A percentile compares a stretch with the other conserved stretches of the same genome.
Conservation (phyloP, 768 basidiomycete species). For the Rhizopogon vesiculosus region DNA sequence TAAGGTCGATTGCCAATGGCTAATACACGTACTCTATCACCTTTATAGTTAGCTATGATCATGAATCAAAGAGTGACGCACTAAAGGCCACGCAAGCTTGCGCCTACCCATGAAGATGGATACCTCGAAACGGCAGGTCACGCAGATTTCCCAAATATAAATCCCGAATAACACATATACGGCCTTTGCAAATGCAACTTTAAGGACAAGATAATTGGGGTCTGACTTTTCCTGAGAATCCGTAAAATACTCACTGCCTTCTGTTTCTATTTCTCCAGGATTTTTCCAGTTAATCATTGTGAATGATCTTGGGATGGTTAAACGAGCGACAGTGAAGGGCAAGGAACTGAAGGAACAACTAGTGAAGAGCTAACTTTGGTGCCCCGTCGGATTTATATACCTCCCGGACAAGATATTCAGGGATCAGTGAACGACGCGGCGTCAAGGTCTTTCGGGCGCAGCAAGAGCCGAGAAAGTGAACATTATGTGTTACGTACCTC, state of each 20-base stretch:
- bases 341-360: not conserved
- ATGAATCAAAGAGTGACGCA: conserved; percentile 28
- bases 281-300: conserved; percentile 23
- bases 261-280: conserved; percentile 11
- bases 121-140: conserved; percentile 64
- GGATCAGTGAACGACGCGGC: not conserved
- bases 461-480: not conserved
- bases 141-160: conserved; percentile 63
- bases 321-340: conserved; percentile 6
- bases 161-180: conserved; percentile 62
- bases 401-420: not conserved
- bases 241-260: conserved; percentile 17
- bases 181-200: conserved; percentile 56
- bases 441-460: not conserved
- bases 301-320: conserved; percentile 3
- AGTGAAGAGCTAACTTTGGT: not conserved
- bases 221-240: not conserved
- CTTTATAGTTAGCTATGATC: not conserved
- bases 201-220: conserved; percentile 1
- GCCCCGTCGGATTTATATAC: not conserved
- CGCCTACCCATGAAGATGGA: conserved; percentile 55
- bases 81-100: conserved; percentile 65
- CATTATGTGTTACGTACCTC: not conserved
- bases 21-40: conserved; percentile 1
- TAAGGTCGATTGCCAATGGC: not conserved